These are phyloP conservation scores for Sanghuangporus weigelae DNA, from an alignment of 1,284 basidiomycete genomes.

Conservation along the genomic window DNA sequence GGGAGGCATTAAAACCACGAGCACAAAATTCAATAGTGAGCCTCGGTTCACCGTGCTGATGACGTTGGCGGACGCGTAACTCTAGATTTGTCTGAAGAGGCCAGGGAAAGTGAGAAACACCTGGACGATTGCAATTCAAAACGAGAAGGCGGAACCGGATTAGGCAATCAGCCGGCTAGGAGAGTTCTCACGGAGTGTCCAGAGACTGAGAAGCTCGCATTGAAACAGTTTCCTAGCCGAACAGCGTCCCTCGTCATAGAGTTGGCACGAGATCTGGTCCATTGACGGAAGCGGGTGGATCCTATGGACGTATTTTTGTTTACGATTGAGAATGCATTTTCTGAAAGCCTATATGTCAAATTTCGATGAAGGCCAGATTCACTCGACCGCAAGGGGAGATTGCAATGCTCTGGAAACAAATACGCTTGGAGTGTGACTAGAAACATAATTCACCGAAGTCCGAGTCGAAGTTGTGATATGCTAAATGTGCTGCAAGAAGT, in stretches of 20 bases:
- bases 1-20: constrained; percentile 7
- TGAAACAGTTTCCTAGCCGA: background rate
- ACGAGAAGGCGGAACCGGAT: background rate
- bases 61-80: background rate
- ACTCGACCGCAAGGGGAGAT: background rate
- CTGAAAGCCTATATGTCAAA: constrained; percentile 5
- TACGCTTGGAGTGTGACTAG: background rate
- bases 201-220: background rate
- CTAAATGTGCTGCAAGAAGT: constrained; percentile 16
- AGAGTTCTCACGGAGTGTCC: background rate
- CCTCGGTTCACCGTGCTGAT: background rate
- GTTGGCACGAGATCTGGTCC: background rate
- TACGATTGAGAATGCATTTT: constrained; percentile 3
- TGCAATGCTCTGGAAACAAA: background rate
- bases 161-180: background rate
- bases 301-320: background rate
- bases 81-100: constrained; percentile 6
- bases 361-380: background rate
- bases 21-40: constrained; percentile 1
- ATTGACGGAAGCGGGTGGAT: background rate
- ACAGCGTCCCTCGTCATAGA: background rate
- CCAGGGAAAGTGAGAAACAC: background rate
- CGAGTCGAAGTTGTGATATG: background rate
- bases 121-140: background rate
- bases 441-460: background rate